Evolutionary conservation across 2,329 filamentous ascomycete species (phyloP).

Genomic region (Thyridium curvatum): DNA sequence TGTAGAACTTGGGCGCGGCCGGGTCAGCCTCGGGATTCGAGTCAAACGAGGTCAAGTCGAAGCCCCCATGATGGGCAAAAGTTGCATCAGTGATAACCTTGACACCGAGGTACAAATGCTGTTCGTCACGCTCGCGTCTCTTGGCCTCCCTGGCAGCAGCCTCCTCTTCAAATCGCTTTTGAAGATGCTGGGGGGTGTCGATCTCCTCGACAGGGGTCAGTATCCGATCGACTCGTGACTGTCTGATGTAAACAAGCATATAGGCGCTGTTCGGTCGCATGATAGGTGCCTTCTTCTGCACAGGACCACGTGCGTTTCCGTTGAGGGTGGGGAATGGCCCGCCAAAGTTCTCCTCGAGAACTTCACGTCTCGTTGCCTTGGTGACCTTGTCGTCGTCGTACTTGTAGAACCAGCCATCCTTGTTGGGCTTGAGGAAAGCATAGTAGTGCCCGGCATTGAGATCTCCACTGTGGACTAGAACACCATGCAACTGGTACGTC

Average conservation of each 20-base stretch:
- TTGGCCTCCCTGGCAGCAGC: conserved; percentile 67
- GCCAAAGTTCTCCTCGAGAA: conserved; percentile 93
- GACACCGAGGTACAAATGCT: conserved; percentile 84
- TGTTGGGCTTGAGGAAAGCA: conserved; percentile 88
- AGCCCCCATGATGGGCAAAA: conserved; percentile 75
- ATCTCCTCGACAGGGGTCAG: conserved; percentile 69
- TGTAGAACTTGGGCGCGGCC: conserved; percentile 65
- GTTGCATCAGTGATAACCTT: conserved; percentile 76
- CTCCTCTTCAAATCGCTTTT: conserved; percentile 74
- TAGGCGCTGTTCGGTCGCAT: conserved; percentile 80
- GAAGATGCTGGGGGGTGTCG: conserved; percentile 77
- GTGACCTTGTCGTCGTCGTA: conserved; percentile 98
- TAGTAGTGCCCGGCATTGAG: conserved; percentile 98
- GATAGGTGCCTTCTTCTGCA: conserved; percentile 51
- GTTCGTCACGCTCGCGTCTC: conserved; percentile 86
- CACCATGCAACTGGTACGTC: conserved; percentile 88
- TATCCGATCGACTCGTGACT: conserved; percentile 77
- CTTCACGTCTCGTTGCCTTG: conserved; percentile 85
- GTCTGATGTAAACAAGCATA: conserved; percentile 97
- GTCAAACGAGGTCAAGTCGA: conserved; percentile 72
- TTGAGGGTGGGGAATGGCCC: conserved; percentile 65
- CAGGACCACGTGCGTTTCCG: conserved; percentile 35
- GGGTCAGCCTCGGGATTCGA: conserved; percentile 47
- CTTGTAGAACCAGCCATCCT: conserved; percentile 91
- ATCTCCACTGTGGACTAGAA: conserved; percentile 93